A percentile compares a stretch with the other conserved stretches of the same genome.
Evolutionary conservation across 495 filamentous ascomycete genomes (phyloP).

Genomic region (Terfezia claveryi): DNA sequence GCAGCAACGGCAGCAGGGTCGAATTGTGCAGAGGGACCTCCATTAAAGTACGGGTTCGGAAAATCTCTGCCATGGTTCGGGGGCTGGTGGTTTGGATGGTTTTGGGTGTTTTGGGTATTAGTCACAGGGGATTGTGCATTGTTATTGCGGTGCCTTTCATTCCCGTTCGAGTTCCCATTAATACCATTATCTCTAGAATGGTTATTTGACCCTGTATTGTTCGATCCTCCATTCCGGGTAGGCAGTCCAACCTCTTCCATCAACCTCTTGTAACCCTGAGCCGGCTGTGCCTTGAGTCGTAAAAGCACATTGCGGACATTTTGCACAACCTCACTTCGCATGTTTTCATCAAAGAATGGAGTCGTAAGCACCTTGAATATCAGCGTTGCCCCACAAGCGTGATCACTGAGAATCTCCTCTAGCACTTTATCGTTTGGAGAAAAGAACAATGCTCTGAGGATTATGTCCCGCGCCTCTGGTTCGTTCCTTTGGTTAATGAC

Average conservation of each 20-base stretch:
- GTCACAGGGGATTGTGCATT: slow-evolving; percentile 1
- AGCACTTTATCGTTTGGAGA: slow-evolving; percentile 67
- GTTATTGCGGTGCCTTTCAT: slow-evolving; percentile 2
- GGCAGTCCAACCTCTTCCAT: slow-evolving; percentile 94
- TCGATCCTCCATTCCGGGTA: slow-evolving; percentile 24
- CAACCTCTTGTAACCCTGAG: slow-evolving; percentile 89
- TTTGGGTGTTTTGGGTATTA: slow-evolving; percentile 10
- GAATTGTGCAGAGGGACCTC: slow-evolving; percentile 7
- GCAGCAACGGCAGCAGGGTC: slow-evolving; percentile 8
- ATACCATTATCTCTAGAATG: background rate
- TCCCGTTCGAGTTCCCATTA: background rate
- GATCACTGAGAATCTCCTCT: slow-evolving; percentile 78
- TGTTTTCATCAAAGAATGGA: slow-evolving; percentile 87
- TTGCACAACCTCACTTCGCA: slow-evolving; percentile 67
- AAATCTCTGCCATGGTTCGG: slow-evolving; percentile 2
- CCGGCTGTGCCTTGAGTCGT: slow-evolving; percentile 74
- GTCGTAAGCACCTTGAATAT: slow-evolving; percentile 98
- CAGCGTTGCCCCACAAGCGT: slow-evolving; percentile 76
- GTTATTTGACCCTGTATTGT: background rate
- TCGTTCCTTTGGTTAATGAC: slow-evolving; percentile 97
- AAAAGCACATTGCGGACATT: slow-evolving; percentile 76
- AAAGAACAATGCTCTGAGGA: slow-evolving; percentile 87
- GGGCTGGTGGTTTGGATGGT: slow-evolving; percentile 7
- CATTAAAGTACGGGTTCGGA: slow-evolving; percentile 6
- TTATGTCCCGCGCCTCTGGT: slow-evolving; percentile 73